Conservation (phyloP, 345 rosid genomes). For the Salix udensis region DNA sequence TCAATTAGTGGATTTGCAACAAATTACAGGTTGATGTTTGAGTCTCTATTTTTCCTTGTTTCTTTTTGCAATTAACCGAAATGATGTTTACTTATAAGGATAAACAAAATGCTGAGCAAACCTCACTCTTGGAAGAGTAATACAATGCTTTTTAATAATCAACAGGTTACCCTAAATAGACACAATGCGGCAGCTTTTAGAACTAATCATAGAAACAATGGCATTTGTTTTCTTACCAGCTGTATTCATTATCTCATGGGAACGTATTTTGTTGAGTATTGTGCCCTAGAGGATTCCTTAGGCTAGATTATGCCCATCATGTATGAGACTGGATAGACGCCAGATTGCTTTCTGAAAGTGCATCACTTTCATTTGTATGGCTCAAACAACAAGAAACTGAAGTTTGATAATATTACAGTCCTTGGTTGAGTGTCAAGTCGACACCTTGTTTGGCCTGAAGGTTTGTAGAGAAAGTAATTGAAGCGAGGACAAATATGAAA, state of each 20-base stretch:
- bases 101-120: neutral
- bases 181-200: neutral
- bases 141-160: neutral
- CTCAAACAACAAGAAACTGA: neutral
- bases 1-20: neutral
- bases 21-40: neutral
- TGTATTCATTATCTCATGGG: neutral
- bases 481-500: neutral
- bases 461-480: neutral
- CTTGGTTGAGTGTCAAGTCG: neutral
- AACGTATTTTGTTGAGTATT: neutral
- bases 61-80: neutral
- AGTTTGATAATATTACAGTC: too few relatives aligned
- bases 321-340: neutral
- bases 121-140: neutral
- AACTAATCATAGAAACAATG: neutral
- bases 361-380: neutral
- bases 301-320: neutral
- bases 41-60: neutral
- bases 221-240: too few relatives aligned
- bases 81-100: neutral
- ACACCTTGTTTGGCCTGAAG: neutral
- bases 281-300: neutral
- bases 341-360: neutral
- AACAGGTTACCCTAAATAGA: neutral